A percentile compares a stretch with the other conserved stretches of the same genome.
Evolutionary conservation across 73 alveolate species (phyloP).

Genomic region (Paramecium sexaurelia): DNA sequence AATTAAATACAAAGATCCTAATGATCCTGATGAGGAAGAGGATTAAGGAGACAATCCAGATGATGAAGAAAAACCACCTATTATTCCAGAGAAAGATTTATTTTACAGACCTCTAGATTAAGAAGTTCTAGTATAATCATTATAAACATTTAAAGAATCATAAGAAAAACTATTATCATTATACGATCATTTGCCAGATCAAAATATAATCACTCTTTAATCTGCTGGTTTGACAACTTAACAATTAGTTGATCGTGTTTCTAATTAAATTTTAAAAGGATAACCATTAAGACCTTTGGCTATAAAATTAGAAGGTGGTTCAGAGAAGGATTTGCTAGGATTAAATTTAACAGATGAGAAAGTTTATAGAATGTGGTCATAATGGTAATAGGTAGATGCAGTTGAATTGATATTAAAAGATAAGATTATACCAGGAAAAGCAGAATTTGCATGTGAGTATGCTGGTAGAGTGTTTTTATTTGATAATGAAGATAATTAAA

Average conservation of each 20-base stretch:
- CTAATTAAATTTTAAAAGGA: slow-evolving; percentile 78
- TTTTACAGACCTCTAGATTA: slow-evolving; percentile 81
- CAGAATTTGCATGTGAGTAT: slow-evolving; percentile 93
- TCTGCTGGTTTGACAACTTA: slow-evolving; percentile 88
- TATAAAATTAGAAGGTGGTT: slow-evolving; percentile 86
- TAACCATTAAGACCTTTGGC: slow-evolving; percentile 95
- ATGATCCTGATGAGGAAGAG: slow-evolving; percentile 86
- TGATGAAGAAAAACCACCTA: slow-evolving; percentile 86
- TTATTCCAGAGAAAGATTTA: slow-evolving; percentile 85
- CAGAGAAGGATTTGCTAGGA: slow-evolving; percentile 89
- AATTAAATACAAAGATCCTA: slow-evolving; percentile 78
- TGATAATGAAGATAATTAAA: slow-evolving; percentile 88
- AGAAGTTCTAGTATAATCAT: slow-evolving; percentile 74
- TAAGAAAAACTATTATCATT: slow-evolving; percentile 73
- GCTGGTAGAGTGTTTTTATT: slow-evolving; percentile 90
- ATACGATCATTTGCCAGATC: slow-evolving; percentile 78
- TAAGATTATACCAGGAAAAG: slow-evolving; percentile 86
- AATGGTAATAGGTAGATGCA: slow-evolving; percentile 97
- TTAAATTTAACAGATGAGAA: slow-evolving; percentile 89
- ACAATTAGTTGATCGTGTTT: slow-evolving; percentile 81
- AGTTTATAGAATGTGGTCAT: slow-evolving; percentile 92
- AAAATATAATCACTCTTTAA: slow-evolving; percentile 83
- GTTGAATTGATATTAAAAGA: slow-evolving; percentile 90
- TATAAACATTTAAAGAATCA: slow-evolving; percentile 63
- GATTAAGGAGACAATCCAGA: slow-evolving; percentile 86